These are phyloP conservation scores for Ligustrum vulgare DNA, from an alignment of 257 asterid species.

Conservation along the genomic window DNA sequence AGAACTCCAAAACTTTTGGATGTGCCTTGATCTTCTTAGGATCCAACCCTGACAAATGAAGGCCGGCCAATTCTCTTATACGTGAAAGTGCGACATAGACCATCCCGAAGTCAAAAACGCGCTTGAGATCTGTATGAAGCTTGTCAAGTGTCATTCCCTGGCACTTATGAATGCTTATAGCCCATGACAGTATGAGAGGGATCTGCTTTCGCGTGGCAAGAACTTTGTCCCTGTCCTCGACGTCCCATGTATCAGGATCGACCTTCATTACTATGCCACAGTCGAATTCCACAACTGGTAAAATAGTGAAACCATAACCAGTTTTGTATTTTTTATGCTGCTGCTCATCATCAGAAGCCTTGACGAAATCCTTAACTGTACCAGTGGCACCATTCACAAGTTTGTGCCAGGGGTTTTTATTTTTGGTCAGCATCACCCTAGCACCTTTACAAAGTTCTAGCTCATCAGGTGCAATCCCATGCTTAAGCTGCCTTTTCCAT, in stretches of 20 bases:
- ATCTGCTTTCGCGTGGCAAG: slow-evolving; percentile 66
- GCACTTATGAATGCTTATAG: slow-evolving; percentile 80
- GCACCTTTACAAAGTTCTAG: slow-evolving; percentile 67
- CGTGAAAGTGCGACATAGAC: slow-evolving; percentile 87
- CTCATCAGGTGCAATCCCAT: slow-evolving; percentile 58
- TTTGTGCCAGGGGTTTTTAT: slow-evolving; percentile 34
- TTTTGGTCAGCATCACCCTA: slow-evolving; percentile 65
- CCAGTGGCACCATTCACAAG: slow-evolving; percentile 84
- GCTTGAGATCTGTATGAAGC: slow-evolving; percentile 56
- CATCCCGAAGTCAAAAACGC: slow-evolving; percentile 76
- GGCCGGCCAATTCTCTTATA: slow-evolving; percentile 59
- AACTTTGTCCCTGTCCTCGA: slow-evolving; percentile 52
- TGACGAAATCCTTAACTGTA: slow-evolving; percentile 40
- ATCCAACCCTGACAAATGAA: slow-evolving; percentile 54
- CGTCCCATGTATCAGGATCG: slow-evolving; percentile 59
- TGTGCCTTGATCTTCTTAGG: slow-evolving; percentile 56
- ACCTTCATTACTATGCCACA: slow-evolving; percentile 48
- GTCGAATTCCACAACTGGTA: slow-evolving; percentile 77
- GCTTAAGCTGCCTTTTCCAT: slow-evolving; percentile 50
- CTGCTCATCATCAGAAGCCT: slow-evolving; percentile 23
- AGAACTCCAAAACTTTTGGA: slow-evolving; percentile 70
- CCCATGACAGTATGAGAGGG: slow-evolving; percentile 84
- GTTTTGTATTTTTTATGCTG: slow-evolving; percentile 22
- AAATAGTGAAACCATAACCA: slow-evolving; percentile 44
- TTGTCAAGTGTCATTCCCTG: slow-evolving; percentile 79